Evolutionary conservation across 352 stramenopile genomes (phyloP).

Genomic region (Phytophthora citrophthora): DNA sequence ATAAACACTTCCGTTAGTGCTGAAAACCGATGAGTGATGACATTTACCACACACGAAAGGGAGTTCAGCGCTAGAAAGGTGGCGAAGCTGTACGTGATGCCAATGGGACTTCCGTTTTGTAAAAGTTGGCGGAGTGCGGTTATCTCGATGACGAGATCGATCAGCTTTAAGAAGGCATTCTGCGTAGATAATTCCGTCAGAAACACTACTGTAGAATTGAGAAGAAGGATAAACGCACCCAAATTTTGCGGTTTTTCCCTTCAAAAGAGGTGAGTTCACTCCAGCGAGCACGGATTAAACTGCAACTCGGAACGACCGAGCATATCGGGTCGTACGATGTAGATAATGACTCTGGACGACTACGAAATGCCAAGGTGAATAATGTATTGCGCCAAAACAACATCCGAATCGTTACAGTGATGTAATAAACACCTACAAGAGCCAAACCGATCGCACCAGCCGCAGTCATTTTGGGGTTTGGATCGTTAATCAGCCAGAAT

Average conservation of each 20-base stretch:
- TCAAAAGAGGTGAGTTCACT: slow-evolving; percentile 22
- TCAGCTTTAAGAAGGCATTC: slow-evolving; percentile 17
- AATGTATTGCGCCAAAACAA: slow-evolving; percentile 17
- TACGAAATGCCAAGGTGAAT: not conserved
- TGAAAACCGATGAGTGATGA: not conserved
- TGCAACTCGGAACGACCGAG: slow-evolving; percentile 4
- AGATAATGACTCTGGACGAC: not conserved
- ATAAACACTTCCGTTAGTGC: not conserved
- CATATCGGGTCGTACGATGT: not conserved
- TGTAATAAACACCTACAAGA: slow-evolving; percentile 11
- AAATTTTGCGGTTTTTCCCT: slow-evolving; percentile 31
- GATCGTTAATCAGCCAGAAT: slow-evolving; percentile 29
- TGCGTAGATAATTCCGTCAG: slow-evolving; percentile 8
- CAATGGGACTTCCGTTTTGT: slow-evolving; percentile 20
- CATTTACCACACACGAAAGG: not conserved
- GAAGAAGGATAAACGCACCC: slow-evolving; percentile 8
- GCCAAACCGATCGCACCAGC: slow-evolving; percentile 7
- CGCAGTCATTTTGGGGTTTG: slow-evolving; percentile 1
- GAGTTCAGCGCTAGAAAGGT: slow-evolving; percentile 3
- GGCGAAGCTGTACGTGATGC: slow-evolving; percentile 31
- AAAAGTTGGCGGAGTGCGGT: slow-evolving; percentile 29
- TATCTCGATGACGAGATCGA: slow-evolving; percentile 22
- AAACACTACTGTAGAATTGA: not conserved
- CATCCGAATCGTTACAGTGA: slow-evolving; percentile 18
- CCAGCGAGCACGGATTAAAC: slow-evolving; percentile 2